Evolutionary conservation across 2,329 filamentous ascomycete species (phyloP).

Genomic region (Acrocalymma vagum): DNA sequence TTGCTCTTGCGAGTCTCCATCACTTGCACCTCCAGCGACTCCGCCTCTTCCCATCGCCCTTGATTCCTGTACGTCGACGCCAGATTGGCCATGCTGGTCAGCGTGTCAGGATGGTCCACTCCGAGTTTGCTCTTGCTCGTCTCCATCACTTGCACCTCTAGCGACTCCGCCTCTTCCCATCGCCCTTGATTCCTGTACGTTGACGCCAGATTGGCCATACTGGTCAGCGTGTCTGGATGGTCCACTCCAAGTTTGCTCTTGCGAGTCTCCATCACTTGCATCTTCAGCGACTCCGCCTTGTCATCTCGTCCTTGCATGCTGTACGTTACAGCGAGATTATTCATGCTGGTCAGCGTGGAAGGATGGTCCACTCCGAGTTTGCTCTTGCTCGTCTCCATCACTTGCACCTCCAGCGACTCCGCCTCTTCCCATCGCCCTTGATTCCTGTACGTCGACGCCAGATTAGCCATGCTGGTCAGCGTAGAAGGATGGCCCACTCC

Average conservation of each 20-base stretch:
- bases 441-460: neutral
- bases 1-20: constrained; percentile 6
- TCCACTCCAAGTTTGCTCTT: constrained; percentile 7
- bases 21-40: neutral
- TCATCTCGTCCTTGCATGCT: constrained; percentile 61
- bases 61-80: neutral
- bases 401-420: too few species aligned
- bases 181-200: constrained; percentile 1
- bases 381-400: too few species aligned
- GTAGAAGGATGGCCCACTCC: constrained; percentile 14
- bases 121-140: neutral
- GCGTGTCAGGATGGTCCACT: constrained; percentile 4
- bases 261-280: constrained; percentile 73
- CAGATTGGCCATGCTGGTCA: neutral
- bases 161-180: constrained; percentile 2
- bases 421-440: too few species aligned
- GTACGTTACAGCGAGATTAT: constrained; percentile 9
- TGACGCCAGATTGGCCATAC: neutral
- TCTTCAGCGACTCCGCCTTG: constrained; percentile 70
- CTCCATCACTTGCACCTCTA: neutral
- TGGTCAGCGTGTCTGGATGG: constrained; percentile 3
- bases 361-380: constrained; percentile 13
- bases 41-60: constrained; percentile 1
- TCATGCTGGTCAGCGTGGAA: constrained; percentile 13
- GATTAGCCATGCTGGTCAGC: constrained; percentile 5